Conservation (phyloP, 805 yeast genomes). For the Wickerhamiella hasegawae region DNA sequence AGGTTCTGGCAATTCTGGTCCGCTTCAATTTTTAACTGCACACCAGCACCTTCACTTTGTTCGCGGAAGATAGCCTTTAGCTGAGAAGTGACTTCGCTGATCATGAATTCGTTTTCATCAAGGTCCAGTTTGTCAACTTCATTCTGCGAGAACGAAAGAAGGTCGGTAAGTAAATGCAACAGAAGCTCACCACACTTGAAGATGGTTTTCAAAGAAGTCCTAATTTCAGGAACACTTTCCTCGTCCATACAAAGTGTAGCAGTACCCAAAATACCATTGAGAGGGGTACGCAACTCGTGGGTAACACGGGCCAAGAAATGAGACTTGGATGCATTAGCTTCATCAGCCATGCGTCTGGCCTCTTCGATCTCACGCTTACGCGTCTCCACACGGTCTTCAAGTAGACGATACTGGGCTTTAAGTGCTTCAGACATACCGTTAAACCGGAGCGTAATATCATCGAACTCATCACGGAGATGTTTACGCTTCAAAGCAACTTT, state of each 20-base stretch:
- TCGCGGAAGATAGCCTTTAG: conserved; percentile 77
- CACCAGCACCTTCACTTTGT: conserved; percentile 34
- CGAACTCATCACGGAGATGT: conserved; percentile 50
- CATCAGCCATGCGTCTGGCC: conserved; percentile 66
- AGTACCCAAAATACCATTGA: conserved; percentile 93
- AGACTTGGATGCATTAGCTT: conserved; percentile 87
- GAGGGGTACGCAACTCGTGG: conserved; percentile 87
- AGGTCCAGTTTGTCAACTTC: conserved; percentile 70
- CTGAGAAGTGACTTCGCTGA: conserved; percentile 71
- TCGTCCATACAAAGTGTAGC: conserved; percentile 89
- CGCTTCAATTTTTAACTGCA: conserved; percentile 38
- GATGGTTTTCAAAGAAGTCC: conserved; percentile 63
- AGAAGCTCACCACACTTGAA: conserved; percentile 84
- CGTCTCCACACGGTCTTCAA: conserved; percentile 76
- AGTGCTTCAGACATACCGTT: conserved; percentile 89
- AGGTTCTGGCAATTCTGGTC: conserved; percentile 27
- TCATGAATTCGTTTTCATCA: conserved; percentile 66
- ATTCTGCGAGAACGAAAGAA: conserved; percentile 82
- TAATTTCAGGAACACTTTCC: conserved; percentile 36
- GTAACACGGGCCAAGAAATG: conserved; percentile 85
- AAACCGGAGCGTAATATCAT: conserved; percentile 78
- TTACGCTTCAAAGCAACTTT: conserved; percentile 10
- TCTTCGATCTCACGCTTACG: conserved; percentile 78
- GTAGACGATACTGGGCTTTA: conserved; percentile 63
- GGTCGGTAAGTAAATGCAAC: conserved; percentile 76